Evolutionary conservation across 2,329 filamentous ascomycete species (phyloP), one percentile per base, ranked within the genome.

Genomic region (Exophiala viscosa): DNA sequence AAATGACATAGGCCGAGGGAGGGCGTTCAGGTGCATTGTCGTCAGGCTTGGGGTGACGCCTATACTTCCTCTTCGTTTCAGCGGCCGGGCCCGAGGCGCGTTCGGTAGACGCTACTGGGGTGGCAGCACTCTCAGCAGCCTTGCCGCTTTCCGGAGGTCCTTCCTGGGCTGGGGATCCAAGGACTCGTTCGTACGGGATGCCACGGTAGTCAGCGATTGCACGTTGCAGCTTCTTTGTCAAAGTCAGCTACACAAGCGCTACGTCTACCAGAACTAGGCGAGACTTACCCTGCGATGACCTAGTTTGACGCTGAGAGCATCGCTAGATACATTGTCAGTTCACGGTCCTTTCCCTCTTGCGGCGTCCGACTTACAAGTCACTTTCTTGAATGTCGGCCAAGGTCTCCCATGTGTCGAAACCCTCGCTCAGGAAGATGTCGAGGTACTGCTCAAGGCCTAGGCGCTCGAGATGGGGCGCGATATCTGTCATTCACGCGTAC

Each of bases 391-490:
- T 90, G 65, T 92, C 88, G 45, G 90, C 76, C 50, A 92, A 84
- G 1, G 85, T 90, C 32, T 90, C 86, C 88, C 88, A 92, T 9
- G 84, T 83, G 68, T 93, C 88, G 68, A 93, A 93, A 2, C 88
- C 88, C 70, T 92, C 87, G 48, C 88, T 82, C 39, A 88, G 67
- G 62, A 93, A 88, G 50, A 76, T 72, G 60, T 85, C 78, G 54
- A 88, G 79, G 72, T 93, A 92, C 71, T 90, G 86, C 72, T 82
- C 76, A 69, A 93, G 78, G 67, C 87, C 88, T 76, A 92, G 77
- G 76, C 88, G 86, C 71, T 81, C 79, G 67, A 92, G 83, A 60
- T 85, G 80, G 34, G 77, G 71, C 61, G 77, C 80, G 64, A 93
- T 75, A 69, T 82, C 79, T 77, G 78, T 82, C 83, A 86, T 86